Evolutionary conservation across 1,284 basidiomycete genomes (phyloP).

Genomic region (Papiliotrema nemorosa): DNA sequence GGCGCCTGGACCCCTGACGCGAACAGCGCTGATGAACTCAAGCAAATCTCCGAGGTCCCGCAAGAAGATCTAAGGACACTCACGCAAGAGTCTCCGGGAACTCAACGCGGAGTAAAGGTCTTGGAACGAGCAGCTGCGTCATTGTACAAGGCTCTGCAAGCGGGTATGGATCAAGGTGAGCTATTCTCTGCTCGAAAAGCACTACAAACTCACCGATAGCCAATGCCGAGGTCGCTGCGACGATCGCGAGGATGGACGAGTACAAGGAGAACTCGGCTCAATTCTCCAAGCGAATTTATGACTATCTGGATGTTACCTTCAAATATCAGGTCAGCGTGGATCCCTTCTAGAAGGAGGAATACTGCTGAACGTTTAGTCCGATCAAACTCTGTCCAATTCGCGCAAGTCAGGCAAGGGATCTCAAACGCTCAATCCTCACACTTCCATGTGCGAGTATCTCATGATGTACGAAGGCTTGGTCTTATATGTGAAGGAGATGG

Average conservation of each 20-base stretch:
- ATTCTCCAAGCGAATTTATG: constrained; percentile 85
- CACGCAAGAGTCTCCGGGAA: constrained; percentile 80
- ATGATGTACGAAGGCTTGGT: constrained; percentile 85
- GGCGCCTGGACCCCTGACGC: no score
- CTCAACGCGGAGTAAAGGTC: constrained; percentile 65
- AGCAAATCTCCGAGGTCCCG: constrained; percentile 93
- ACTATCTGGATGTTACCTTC: constrained; percentile 87
- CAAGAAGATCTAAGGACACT: constrained; percentile 69
- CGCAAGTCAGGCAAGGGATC: constrained; percentile 31
- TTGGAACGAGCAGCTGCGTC: constrained; percentile 80
- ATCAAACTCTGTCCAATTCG: constrained; percentile 41
- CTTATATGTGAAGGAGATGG: constrained; percentile 94
- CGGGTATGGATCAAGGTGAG: constrained; percentile 77
- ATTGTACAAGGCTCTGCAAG: constrained; percentile 92
- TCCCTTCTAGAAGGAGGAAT: no score
- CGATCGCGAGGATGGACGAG: constrained; percentile 84
- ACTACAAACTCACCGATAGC: constrained; percentile 19
- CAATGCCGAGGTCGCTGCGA: constrained; percentile 80
- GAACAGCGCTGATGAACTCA: no score
- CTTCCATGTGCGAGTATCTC: constrained; percentile 72
- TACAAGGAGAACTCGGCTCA: constrained; percentile 81
- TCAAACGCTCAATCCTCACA: constrained; percentile 59
- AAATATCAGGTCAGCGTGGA: constrained; percentile 68
- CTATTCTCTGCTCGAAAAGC: neutral
- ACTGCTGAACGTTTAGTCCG: no score